These are phyloP conservation scores for Kernera saxatilis DNA, from an alignment of 345 rosid species.

Conservation along the genomic window DNA sequence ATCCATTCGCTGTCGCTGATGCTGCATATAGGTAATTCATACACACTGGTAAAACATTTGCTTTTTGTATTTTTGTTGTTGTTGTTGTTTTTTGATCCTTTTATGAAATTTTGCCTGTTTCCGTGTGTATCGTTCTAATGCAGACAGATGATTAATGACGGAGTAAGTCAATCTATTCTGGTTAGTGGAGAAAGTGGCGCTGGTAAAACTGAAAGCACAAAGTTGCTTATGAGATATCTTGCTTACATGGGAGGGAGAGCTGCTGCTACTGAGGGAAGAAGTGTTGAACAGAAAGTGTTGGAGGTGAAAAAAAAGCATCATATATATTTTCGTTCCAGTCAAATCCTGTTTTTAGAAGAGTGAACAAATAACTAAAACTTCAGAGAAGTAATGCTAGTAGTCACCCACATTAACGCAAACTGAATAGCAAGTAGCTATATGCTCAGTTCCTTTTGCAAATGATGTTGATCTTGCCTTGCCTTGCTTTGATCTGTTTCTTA, in stretches of 20 bases:
- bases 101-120: background rate
- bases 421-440: constrained; percentile 8
- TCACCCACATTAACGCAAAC: background rate
- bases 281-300: constrained; percentile 96
- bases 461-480: background rate
- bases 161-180: constrained; percentile 86
- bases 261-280: constrained; percentile 80
- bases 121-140: constrained; percentile 7
- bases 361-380: background rate
- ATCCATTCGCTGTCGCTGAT: constrained; percentile 98
- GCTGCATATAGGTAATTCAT: constrained; percentile 83
- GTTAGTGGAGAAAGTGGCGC: constrained; percentile 99
- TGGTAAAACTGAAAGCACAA: constrained; percentile 98
- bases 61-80: background rate
- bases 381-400: constrained; percentile 3
- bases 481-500: constrained; percentile 1
- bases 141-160: constrained; percentile 92
- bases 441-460: background rate
- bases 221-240: constrained; percentile 94
- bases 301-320: constrained; percentile 51
- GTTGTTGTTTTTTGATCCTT: background rate
- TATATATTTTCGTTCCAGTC: background rate
- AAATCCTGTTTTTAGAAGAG: constrained; percentile 3
- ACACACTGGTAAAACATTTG: background rate
- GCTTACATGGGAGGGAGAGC: constrained; percentile 99